A percentile compares a stretch with the other conserved stretches of the same genome.
These are phyloP conservation scores for Ajuga reptans DNA, from an alignment of 305 asterid genomes.

Conservation along the genomic window DNA sequence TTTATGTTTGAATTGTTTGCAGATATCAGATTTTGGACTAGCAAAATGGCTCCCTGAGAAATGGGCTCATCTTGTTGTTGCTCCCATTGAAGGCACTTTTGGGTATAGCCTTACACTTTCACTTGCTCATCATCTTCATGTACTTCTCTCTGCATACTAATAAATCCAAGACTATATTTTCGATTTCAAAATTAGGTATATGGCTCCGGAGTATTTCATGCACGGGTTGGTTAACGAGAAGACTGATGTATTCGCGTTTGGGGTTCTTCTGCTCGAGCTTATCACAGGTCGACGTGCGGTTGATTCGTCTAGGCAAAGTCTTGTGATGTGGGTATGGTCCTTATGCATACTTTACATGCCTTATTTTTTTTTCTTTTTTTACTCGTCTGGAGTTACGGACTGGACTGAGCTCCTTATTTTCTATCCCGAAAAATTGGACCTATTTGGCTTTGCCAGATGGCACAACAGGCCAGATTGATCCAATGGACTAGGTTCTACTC, in stretches of 20 bases:
- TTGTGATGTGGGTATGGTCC: conserved; percentile 80
- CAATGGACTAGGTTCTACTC: too few relatives aligned
- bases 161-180: background rate
- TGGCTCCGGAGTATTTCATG: conserved; percentile 98
- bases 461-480: too few relatives aligned
- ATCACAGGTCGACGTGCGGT: conserved; percentile 90
- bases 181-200: conserved; percentile 39
- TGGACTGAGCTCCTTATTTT: too few relatives aligned
- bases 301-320: conserved; percentile 74
- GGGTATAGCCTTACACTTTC: conserved; percentile 38
- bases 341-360: background rate
- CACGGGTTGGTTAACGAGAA: conserved; percentile 81
- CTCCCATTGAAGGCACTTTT: conserved; percentile 95
- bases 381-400: too few relatives aligned
- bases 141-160: background rate
- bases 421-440: too few relatives aligned
- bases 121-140: background rate
- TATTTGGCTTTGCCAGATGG: too few relatives aligned
- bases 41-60: conserved; percentile 94
- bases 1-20: conserved; percentile 10
- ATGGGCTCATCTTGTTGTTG: conserved; percentile 68
- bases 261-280: conserved; percentile 77
- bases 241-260: conserved; percentile 85
- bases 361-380: too few relatives aligned
- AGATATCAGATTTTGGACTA: conserved; percentile 96